Conservation (phyloP, 1,139 yeast genomes). For the Yamadazyma conglobata region DNA sequence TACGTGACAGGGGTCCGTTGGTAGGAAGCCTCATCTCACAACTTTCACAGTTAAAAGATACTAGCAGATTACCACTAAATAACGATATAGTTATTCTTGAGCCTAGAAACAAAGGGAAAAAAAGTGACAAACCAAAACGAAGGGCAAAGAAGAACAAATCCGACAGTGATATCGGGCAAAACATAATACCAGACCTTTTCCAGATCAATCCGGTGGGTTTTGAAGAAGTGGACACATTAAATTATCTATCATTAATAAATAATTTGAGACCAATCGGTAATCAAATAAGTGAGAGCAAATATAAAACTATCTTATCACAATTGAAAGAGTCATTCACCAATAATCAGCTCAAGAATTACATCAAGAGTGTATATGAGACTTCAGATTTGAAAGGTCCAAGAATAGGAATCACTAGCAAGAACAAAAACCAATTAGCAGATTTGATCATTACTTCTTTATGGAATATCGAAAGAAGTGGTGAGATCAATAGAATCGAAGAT, state of each 20-base stretch:
- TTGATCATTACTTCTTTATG: conserved; percentile 37
- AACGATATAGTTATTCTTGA: conserved; percentile 3
- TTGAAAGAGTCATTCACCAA: conserved; percentile 19
- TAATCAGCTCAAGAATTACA: conserved; percentile 21
- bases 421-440: conserved; percentile 16
- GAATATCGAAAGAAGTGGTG: conserved; percentile 30
- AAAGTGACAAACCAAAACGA: neutral
- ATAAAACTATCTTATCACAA: conserved; percentile 4
- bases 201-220: neutral
- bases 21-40: conserved; percentile 1
- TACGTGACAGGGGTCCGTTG: conserved; percentile 1
- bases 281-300: conserved; percentile 9
- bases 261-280: conserved; percentile 6
- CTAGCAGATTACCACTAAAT: conserved; percentile 4
- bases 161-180: neutral
- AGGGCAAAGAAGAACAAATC: neutral
- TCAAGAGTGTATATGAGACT: conserved; percentile 11
- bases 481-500: conserved; percentile 34
- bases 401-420: conserved; percentile 11
- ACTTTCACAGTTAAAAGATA: conserved; percentile 2
- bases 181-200: neutral
- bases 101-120: conserved; percentile 1
- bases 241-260: conserved; percentile 1
- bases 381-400: conserved; percentile 7
- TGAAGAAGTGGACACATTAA: too few species aligned